Evolutionary conservation across 2,329 filamentous ascomycete species (phyloP), one percentile per base, ranked within the genome.

Genomic region (Rasamsonia emersonii): DNA sequence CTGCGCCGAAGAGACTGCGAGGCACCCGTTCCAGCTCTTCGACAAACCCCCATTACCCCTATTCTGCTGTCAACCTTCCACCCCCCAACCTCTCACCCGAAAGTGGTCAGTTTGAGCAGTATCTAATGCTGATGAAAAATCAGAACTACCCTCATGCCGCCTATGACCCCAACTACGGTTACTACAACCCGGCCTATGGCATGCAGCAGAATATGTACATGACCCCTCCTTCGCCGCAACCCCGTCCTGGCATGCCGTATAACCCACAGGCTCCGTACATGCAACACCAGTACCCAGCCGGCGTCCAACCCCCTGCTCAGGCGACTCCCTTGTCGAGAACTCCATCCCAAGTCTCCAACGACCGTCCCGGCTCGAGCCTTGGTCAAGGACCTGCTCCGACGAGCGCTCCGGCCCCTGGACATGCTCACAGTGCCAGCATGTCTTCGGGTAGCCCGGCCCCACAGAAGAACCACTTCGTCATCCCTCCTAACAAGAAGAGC

Each of bases 261-360:
- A 63, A 56, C 41, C 62, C 62, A 33, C 63, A 65, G 31, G 59
- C 58, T 15, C 55, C 54, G 8, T 71, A 64, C 44, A 70, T 73
- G 55, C 66, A 64, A 26, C 59, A 59, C 34, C 68, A 71, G 23
- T 78, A 71, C 50, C 65, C 57, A 18, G 61, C 47, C 49, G 46
- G 57, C 48, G 47, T 44, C 21, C 59, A 54, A 34, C 62, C 62
- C 41, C 68, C 65, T 46, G 74, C 67, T 39, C 73, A 81, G 55
- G 71, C 79, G 40, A 64, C 74, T 36, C 64, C 66, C 24, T 88
- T 94, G 81, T 91, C 88, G 2, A 80, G 88, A 46, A 86, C 77
- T 39, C 75, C 82, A 2, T 93, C 86, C 2, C 83, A 91, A 58
- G 72, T 82, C 35, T 83, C 83, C 61, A 48, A 79, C 16, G 82